Evolutionary conservation across 805 yeast species (phyloP), one percentile per base, ranked within the genome.

Genomic region (Pichia heedii): DNA sequence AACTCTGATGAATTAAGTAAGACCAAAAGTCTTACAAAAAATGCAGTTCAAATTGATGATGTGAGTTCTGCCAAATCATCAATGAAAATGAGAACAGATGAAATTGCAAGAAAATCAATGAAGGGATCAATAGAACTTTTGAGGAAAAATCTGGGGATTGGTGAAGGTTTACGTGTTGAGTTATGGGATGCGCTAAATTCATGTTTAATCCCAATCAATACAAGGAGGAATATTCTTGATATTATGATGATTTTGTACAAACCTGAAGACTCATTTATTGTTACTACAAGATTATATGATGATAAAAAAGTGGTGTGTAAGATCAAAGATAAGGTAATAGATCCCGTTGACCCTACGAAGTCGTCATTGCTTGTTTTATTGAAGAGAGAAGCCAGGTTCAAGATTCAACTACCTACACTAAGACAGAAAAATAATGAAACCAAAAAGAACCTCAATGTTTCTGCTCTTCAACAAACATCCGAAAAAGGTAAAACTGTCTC

Each of bases 181-280:
- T 53, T 93, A 2, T 88, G 96, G 96, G 68, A 72, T 36, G 69
- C 79, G 10, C 58, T 88, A 9, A 83, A 80, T 52, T 69, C 83
- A 0, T 77, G 83, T 2, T 58, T 80, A 22, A 47, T 81, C 18
- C 72, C 83, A 12, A 62, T 85, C 2, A 63, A 73, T 35, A 79
- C 79, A 29, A 76, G 79, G 50, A 70, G 89, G 45, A 60, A 71
- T 30, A 54, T 90, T 9, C 79, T 84, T 50, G 83, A 78, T 45
- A 54, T 85, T 3, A 68, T 84, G 41, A 76, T 77, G 35, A 72
- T 90, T 9, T 61, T 90, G 22, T 84, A 77, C 53, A 73, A 73
- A 33, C 75, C 88, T 7, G 62, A 66, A 26, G 80, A 83, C 49
- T 68, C 76, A 2, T 71, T 80, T 37, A 55, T 73, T n/a, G 87